phyloP scores from a whole-genome alignment of 306 rosid genomes.

The Datisca glomerata region DNA sequence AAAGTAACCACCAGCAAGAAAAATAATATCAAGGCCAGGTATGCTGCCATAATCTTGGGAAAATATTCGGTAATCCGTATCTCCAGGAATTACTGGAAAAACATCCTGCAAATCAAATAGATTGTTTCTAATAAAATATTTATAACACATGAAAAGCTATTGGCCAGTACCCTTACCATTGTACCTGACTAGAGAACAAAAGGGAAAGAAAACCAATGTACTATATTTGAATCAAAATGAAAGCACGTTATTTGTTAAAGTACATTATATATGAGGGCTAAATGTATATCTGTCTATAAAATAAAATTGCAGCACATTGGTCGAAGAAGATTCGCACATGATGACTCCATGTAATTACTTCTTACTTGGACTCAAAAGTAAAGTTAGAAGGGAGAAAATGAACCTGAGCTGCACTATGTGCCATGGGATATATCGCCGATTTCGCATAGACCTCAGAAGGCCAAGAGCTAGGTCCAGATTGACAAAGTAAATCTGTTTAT shows the following conservation, averaged over 20 bases:
- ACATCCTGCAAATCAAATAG: conserved; percentile 62
- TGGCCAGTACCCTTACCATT: not conserved
- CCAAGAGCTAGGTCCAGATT: conserved; percentile 97
- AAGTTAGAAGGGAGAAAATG: conserved; percentile 2
- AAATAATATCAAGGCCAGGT: conserved; percentile 98
- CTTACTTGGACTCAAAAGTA: too few species aligned
- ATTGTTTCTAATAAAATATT: conserved; percentile 10
- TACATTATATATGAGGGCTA: too few species aligned
- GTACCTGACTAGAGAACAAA: not conserved
- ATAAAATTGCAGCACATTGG: too few species aligned
- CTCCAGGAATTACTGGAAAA: conserved; percentile 92
- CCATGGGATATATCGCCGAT: conserved; percentile 93
- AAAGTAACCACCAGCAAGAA: conserved; percentile 93
- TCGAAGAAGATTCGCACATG: too few species aligned
- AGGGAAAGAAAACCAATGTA: not conserved
- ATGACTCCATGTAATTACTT: too few species aligned
- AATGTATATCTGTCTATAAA: too few species aligned
- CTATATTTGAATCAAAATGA: too few species aligned
- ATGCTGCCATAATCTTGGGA: conserved; percentile 79
- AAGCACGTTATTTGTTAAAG: too few species aligned
- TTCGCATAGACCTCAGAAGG: conserved; percentile 77
- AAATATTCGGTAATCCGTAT: conserved; percentile 94
- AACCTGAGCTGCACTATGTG: conserved; percentile 98
- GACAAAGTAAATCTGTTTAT: conserved; percentile 83
- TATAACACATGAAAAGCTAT: not conserved